Conservation (phyloP, 2,329 filamentous ascomycete genomes). For the Alternaria rosae region DNA sequence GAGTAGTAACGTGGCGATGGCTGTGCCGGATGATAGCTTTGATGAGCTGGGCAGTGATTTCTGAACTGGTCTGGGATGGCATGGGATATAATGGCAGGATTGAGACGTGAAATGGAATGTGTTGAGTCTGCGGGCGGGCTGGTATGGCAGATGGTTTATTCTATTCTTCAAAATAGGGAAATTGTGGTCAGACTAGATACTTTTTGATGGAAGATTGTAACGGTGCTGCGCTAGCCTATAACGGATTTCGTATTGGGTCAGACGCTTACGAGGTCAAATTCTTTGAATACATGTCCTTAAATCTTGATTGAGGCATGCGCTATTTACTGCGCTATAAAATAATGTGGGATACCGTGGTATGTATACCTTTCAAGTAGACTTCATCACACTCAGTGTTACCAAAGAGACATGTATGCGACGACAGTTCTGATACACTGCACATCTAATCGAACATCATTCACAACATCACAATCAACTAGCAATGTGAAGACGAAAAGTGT, state of each 20-base stretch:
- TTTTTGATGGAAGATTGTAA: too few species aligned
- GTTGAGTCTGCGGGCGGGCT: not conserved
- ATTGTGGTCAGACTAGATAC: too few species aligned
- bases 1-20: constrained; percentile 28
- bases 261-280: not conserved
- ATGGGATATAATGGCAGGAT: not conserved
- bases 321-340: not conserved
- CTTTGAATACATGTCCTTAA: not conserved
- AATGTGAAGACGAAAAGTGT: not conserved
- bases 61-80: not conserved
- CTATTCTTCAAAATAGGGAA: too few species aligned
- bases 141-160: not conserved
- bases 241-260: too few species aligned
- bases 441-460: not conserved
- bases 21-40: constrained; percentile 37
- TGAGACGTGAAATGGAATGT: not conserved
- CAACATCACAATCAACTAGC: not conserved
- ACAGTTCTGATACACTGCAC: not conserved
- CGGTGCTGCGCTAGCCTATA: too few species aligned
- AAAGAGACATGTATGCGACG: not conserved
- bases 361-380: not conserved
- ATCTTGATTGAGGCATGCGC: not conserved
- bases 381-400: not conserved
- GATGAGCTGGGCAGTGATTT: constrained; percentile 29
- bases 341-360: not conserved